A percentile compares a stretch with the other conserved stretches of the same genome.
Evolutionary conservation across 768 basidiomycete genomes (phyloP).

Genomic region (Mycena belliarum): DNA sequence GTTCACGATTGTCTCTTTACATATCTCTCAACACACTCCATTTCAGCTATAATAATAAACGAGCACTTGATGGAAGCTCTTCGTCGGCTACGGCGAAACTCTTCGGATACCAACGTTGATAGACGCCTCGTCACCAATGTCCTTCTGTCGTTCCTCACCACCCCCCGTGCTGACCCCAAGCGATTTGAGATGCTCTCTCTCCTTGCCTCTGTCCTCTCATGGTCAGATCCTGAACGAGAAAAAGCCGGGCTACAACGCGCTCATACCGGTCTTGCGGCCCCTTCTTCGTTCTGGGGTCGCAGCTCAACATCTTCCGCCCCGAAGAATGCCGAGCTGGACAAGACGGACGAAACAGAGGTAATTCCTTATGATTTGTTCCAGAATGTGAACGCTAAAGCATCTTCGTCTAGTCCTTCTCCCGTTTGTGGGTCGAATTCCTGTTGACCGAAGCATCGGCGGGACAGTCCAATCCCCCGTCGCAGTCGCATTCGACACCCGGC

Average conservation of each 20-base stretch:
- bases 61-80: conserved; percentile 98
- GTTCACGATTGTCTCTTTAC: conserved; percentile 9
- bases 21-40: background rate
- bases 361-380: conserved; percentile 12
- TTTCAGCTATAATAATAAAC: conserved; percentile 89
- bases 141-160: conserved; percentile 84
- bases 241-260: conserved; percentile 82
- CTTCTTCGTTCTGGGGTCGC: conserved; percentile 46
- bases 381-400: background rate
- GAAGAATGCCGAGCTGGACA: conserved; percentile 63
- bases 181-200: conserved; percentile 95
- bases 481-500: conserved; percentile 26
- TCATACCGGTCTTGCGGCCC: conserved; percentile 23
- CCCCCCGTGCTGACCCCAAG: conserved; percentile 89
- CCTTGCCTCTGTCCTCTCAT: conserved; percentile 86
- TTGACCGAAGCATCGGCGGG: conserved; percentile 81
- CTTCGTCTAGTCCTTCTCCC: conserved; percentile 83
- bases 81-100: conserved; percentile 85
- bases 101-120: conserved; percentile 91
- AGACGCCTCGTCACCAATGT: conserved; percentile 93
- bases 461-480: conserved; percentile 28
- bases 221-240: conserved; percentile 90
- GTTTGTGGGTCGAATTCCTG: conserved; percentile 97
- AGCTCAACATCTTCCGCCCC: conserved; percentile 38
- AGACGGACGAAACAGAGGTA: conserved; percentile 85